Conservation (phyloP, 805 yeast genomes). For the Candida glaebosa region DNA sequence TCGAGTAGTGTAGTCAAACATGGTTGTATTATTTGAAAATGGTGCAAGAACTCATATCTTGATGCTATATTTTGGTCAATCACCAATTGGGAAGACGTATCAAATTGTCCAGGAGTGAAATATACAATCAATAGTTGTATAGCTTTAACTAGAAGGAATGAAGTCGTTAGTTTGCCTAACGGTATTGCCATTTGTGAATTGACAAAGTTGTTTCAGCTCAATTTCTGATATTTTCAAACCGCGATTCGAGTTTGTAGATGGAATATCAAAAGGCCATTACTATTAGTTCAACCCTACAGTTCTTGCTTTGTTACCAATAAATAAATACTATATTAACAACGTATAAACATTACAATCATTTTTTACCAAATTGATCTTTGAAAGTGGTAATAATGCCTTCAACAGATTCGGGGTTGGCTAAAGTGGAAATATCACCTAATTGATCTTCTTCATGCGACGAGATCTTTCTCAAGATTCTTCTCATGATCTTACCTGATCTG, state of each 20-base stretch:
- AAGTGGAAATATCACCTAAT: conserved; percentile 74
- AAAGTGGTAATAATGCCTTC: conserved; percentile 55
- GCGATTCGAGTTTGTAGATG: too few relatives aligned
- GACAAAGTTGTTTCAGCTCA: background rate
- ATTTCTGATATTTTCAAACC: background rate
- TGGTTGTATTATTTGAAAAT: background rate
- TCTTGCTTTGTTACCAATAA: background rate
- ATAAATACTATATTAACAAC: background rate
- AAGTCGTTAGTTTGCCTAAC: conserved; percentile 12
- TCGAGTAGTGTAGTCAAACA: conserved; percentile 27
- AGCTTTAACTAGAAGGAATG: conserved; percentile 30
- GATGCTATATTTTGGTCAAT: conserved; percentile 12
- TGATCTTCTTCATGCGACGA: conserved; percentile 75
- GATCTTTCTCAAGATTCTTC: conserved; percentile 78
- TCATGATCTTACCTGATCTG: conserved; percentile 84
- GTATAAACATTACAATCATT: conserved; percentile 17
- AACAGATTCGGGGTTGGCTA: conserved; percentile 74
- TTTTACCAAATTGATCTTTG: conserved; percentile 38
- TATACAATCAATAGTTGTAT: conserved; percentile 36
- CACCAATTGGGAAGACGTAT: conserved; percentile 43
- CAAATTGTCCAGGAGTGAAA: conserved; percentile 45
- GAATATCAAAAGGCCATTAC: too few relatives aligned
- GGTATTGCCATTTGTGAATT: conserved; percentile 6
- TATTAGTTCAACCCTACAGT: too few relatives aligned
- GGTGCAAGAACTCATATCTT: background rate